A percentile compares a stretch with the other conserved stretches of the same genome.
phyloP scores from a whole-genome alignment of 2,329 filamentous ascomycete species.

The Monilinia aucupariae region DNA sequence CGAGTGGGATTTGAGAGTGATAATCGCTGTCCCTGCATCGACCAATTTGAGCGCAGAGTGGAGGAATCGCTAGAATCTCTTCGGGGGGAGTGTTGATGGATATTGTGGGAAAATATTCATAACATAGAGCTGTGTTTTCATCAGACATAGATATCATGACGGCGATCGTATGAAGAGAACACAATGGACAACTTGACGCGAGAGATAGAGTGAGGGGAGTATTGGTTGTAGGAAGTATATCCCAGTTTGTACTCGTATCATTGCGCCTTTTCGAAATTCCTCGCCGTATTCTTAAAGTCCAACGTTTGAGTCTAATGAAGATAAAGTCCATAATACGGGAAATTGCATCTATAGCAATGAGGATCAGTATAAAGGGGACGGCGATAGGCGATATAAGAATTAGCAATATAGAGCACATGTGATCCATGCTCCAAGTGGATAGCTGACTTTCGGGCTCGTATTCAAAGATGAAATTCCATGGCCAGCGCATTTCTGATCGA shows the following conservation, averaged over 20 bases:
- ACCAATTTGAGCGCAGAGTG: background rate
- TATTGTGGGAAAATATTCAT: background rate
- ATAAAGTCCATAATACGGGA: background rate
- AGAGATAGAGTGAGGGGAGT: rapidly evolving
- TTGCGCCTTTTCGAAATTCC: background rate
- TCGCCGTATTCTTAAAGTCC: background rate
- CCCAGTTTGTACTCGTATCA: too few relatives aligned
- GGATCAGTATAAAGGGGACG: too few relatives aligned
- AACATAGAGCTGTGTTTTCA: background rate
- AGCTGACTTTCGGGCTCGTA: too few relatives aligned
- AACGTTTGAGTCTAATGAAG: background rate
- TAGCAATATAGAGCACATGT: too few relatives aligned
- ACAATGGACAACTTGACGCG: background rate
- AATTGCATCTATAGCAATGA: too few relatives aligned
- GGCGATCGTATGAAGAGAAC: rapidly evolving
- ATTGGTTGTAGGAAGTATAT: background rate
- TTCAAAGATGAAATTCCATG: too few relatives aligned
- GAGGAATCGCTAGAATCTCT: background rate
- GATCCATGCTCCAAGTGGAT: too few relatives aligned
- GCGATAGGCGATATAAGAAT: too few relatives aligned
- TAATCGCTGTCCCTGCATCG: background rate
- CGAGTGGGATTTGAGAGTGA: background rate
- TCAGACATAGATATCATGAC: rapidly evolving
- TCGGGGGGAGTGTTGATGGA: too few relatives aligned
- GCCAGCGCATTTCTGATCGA: too few relatives aligned